phyloP scores from a whole-genome alignment of 169 alveolate genomes.

The Cryptosporidium xiaoi region DNA sequence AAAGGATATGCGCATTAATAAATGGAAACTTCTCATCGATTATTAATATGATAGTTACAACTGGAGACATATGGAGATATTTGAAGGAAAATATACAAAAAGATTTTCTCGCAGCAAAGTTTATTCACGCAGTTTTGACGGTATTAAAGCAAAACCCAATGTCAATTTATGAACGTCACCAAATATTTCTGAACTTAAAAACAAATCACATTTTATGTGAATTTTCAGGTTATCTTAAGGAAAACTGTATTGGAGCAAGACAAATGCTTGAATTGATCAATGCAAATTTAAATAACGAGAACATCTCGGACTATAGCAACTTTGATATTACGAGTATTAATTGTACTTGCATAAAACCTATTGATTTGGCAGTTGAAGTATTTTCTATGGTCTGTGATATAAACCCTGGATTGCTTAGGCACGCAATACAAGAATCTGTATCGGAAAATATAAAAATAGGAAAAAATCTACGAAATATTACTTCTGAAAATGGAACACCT shows the following conservation, averaged over 20 bases:
- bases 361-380: slow-evolving; percentile 60
- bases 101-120: slow-evolving; percentile 69
- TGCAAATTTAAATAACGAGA: neutral
- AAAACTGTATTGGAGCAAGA: slow-evolving; percentile 62
- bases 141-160: slow-evolving; percentile 68
- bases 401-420: slow-evolving; percentile 60
- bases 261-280: slow-evolving; percentile 30
- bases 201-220: slow-evolving; percentile 46
- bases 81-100: slow-evolving; percentile 51
- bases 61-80: slow-evolving; percentile 68
- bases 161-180: slow-evolving; percentile 71
- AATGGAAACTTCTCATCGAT: slow-evolving; percentile 80
- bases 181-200: slow-evolving; percentile 35
- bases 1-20: slow-evolving; percentile 77
- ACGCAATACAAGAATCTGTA: slow-evolving; percentile 66
- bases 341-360: slow-evolving; percentile 31
- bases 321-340: neutral
- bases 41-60: slow-evolving; percentile 77
- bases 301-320: neutral
- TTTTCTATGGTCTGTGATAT: slow-evolving; percentile 69
- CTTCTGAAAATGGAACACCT: neutral
- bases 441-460: slow-evolving; percentile 13
- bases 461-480: neutral
- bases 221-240: slow-evolving; percentile 53
- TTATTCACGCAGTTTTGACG: slow-evolving; percentile 58